Base-by-base conservation (phyloP, 306 rosid species). In the Comarum palustre region DNA sequence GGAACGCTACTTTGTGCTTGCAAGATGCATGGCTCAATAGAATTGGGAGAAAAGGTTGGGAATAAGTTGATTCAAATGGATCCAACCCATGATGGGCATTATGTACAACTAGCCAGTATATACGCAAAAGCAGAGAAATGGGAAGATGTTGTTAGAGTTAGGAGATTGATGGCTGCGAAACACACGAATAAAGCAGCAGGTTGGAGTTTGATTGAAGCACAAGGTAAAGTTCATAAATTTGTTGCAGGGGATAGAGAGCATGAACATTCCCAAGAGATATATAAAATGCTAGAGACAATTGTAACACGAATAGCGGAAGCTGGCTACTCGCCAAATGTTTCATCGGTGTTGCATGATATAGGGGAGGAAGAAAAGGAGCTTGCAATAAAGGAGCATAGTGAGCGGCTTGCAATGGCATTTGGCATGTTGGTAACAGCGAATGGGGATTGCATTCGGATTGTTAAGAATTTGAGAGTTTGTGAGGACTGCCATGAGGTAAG, bases 131-230 rank as follows among this genome's bases (percentile, higher is more conserved):
- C 88, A 54, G 86, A 86, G 71, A 92, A 88, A 75, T 90, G 97
- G 97, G 96, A 92, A 71, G 92, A 88, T 42, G 96, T 88, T 1
- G 76, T 83, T 79, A 78, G 91, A 83, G 84, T 88, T 79, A 78
- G 92, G 20, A 81, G 86, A 43, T 77, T 92, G 72, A 86, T 92
- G 96, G 45, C 34, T 2, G 84, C 75, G 77, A 73, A 75, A 66
- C 82, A 76, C 76, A 54, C 81, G 32, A 80, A 61, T 4, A 89
- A 89, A 87, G 80, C 84, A 77, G 87, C 90, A 1, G 93, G 93
- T 65, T 87, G 97, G 96, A 92, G 92, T 80, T 80, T 92, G 86
- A 86, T 92, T 79, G 97, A 92, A 83, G 83, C 75, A 39, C 82
- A 84, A 61, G 91, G 87, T 31, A 84, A 66, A 81, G 84, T 92